phyloP scores from a whole-genome alignment of 2,329 filamentous ascomycete genomes.

The Akanthomyces uredinophilus region DNA sequence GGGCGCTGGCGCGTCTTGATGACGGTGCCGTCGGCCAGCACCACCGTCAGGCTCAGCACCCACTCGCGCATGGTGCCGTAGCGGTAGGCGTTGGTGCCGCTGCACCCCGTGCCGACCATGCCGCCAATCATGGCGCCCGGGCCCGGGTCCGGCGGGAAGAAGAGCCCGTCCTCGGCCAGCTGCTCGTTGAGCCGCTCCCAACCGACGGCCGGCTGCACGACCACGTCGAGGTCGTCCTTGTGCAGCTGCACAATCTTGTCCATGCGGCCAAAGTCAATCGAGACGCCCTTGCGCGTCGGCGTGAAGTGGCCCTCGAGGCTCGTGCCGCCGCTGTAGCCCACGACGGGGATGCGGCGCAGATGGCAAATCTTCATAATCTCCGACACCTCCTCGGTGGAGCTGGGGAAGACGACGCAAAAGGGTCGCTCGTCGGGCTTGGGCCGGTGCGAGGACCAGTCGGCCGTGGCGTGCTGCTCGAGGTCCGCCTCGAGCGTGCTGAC shows the following conservation, averaged over 20 bases:
- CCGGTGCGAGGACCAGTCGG: conserved; percentile 59
- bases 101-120: conserved; percentile 70
- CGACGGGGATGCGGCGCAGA: conserved; percentile 73
- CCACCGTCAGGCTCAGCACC: conserved; percentile 82
- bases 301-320: conserved; percentile 87
- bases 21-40: conserved; percentile 82
- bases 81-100: conserved; percentile 83
- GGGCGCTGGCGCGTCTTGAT: conserved; percentile 86
- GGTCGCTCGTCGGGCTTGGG: conserved; percentile 44
- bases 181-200: conserved; percentile 84
- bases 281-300: conserved; percentile 75
- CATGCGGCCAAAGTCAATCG: conserved; percentile 83
- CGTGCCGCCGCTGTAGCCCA: conserved; percentile 81
- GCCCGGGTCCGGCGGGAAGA: conserved; percentile 89
- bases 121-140: conserved; percentile 90
- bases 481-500: conserved; percentile 56
- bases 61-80: conserved; percentile 95
- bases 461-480: conserved; percentile 52
- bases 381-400: conserved; percentile 76
- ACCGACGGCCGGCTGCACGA: conserved; percentile 75
- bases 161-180: conserved; percentile 66
- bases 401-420: conserved; percentile 72
- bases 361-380: conserved; percentile 86
- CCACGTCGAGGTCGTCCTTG: conserved; percentile 69
- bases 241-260: conserved; percentile 72